Conservation (phyloP, 495 filamentous ascomycete species). For the Penicillium riverlandense region DNA sequence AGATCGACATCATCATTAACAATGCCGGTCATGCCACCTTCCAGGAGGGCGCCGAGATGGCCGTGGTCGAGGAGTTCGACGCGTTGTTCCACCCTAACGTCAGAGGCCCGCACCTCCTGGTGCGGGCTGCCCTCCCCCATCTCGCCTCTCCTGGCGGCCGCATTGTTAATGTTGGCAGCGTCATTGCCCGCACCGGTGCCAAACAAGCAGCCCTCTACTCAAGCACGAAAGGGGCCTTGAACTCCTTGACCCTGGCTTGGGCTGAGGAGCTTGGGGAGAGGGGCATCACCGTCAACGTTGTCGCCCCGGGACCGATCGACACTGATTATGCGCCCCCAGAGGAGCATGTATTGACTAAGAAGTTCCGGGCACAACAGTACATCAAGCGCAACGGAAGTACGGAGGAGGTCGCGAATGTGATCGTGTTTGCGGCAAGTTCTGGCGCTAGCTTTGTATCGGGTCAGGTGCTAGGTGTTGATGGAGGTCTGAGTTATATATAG, state of each 20-base stretch:
- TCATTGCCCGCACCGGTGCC: conserved; percentile 35
- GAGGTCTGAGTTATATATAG: too few species aligned
- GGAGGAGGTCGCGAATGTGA: conserved; percentile 49
- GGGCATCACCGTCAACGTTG: conserved; percentile 31
- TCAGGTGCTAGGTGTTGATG: conserved; percentile 24
- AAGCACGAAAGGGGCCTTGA: conserved; percentile 37
- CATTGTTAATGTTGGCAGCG: conserved; percentile 2
- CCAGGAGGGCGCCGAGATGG: not conserved
- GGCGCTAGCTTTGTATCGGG: conserved; percentile 50
- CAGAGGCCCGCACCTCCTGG: conserved; percentile 55
- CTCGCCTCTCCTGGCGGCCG: not conserved
- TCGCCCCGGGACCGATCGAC: conserved; percentile 31
- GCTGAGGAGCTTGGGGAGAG: conserved; percentile 32
- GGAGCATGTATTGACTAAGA: conserved; percentile 24
- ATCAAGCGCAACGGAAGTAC: conserved; percentile 41
- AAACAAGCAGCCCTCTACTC: conserved; percentile 26
- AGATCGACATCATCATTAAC: conserved; percentile 4
- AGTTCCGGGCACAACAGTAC: conserved; percentile 22
- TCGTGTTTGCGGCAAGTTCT: conserved; percentile 42
- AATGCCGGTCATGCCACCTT: not conserved
- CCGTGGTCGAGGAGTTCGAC: conserved; percentile 10
- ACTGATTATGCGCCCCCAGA: conserved; percentile 27
- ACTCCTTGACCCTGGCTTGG: conserved; percentile 32
- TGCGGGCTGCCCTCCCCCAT: conserved; percentile 47
- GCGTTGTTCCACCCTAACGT: conserved; percentile 41